Conservation (phyloP, 257 asterid genomes). For the Scutellaria minor region DNA sequence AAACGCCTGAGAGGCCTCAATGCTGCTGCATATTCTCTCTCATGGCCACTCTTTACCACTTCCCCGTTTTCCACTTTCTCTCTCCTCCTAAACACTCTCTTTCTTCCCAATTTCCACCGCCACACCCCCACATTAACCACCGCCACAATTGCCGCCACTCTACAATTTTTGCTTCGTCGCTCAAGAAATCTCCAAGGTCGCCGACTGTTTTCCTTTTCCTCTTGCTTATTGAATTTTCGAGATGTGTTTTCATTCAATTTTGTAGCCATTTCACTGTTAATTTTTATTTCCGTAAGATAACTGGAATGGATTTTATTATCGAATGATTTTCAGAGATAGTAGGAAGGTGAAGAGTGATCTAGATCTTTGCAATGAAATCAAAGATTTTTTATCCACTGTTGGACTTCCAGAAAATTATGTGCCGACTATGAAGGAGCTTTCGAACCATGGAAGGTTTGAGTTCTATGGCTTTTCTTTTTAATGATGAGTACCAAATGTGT, state of each 20-base stretch:
- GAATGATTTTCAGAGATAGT: slow-evolving; percentile 45
- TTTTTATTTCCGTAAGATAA: slow-evolving; percentile 20
- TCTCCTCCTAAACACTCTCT: slow-evolving; percentile 40
- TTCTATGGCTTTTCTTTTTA: slow-evolving; percentile 17
- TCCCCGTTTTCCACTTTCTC: slow-evolving; percentile 42
- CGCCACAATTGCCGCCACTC: slow-evolving; percentile 33
- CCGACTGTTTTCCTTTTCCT: not conserved
- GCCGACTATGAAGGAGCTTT: slow-evolving; percentile 83
- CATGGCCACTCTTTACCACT: slow-evolving; percentile 53
- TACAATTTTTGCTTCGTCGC: slow-evolving; percentile 41
- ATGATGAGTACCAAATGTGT: too few relatives aligned
- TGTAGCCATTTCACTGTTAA: not conserved
- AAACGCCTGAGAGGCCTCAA: not conserved
- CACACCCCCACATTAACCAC: slow-evolving; percentile 25
- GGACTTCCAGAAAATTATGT: slow-evolving; percentile 79
- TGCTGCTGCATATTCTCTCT: slow-evolving; percentile 18
- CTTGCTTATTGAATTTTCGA: not conserved
- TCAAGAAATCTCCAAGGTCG: slow-evolving; percentile 61
- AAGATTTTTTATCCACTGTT: slow-evolving; percentile 61
- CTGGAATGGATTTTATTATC: slow-evolving; percentile 3
- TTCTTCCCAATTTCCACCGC: slow-evolving; percentile 36
- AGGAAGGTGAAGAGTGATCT: slow-evolving; percentile 67
- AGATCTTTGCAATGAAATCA: slow-evolving; percentile 69
- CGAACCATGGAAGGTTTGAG: slow-evolving; percentile 76
- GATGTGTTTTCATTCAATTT: slow-evolving; percentile 17